These are phyloP conservation scores for Gyrodon lividus DNA, from an alignment of 768 basidiomycete species.

Conservation along the genomic window DNA sequence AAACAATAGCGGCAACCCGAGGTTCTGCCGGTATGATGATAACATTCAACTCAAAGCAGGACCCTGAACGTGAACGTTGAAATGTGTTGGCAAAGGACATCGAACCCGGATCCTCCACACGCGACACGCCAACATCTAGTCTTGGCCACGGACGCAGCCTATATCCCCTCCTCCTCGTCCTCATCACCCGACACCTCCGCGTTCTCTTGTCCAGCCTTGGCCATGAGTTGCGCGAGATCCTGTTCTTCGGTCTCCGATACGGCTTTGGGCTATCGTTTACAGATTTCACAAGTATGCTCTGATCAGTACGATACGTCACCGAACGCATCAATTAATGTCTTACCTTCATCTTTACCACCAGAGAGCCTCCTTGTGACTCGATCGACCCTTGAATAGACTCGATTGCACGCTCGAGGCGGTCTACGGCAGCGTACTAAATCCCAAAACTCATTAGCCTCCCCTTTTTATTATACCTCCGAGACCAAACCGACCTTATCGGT, in stretches of 20 bases:
- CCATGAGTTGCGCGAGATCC: constrained; percentile 96
- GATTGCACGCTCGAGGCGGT: constrained; percentile 90
- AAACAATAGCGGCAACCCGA: no score
- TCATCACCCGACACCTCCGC: constrained; percentile 96
- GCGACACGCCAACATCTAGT: no score
- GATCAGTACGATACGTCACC: background rate
- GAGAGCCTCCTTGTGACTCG: constrained; percentile 77
- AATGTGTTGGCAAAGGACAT: no score
- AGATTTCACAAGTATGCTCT: background rate
- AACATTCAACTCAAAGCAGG: no score
- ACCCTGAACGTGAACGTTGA: no score
- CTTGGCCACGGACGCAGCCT: background rate
- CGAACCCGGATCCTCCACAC: no score
- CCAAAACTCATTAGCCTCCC: background rate
- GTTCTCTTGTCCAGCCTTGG: constrained; percentile 90
- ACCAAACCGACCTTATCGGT: constrained; percentile 78
- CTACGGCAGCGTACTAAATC: constrained; percentile 77
- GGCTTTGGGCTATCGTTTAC: constrained; percentile 77
- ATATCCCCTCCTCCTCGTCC: constrained; percentile 63
- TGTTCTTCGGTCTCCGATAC: constrained; percentile 97
- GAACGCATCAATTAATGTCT: background rate
- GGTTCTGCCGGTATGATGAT: no score
- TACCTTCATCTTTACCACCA: constrained; percentile 97
- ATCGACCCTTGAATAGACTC: constrained; percentile 86
- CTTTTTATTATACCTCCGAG: no score